Evolutionary conservation across 2,329 filamentous ascomycete genomes (phyloP).

Genomic region (Colletotrichum eleusines): DNA sequence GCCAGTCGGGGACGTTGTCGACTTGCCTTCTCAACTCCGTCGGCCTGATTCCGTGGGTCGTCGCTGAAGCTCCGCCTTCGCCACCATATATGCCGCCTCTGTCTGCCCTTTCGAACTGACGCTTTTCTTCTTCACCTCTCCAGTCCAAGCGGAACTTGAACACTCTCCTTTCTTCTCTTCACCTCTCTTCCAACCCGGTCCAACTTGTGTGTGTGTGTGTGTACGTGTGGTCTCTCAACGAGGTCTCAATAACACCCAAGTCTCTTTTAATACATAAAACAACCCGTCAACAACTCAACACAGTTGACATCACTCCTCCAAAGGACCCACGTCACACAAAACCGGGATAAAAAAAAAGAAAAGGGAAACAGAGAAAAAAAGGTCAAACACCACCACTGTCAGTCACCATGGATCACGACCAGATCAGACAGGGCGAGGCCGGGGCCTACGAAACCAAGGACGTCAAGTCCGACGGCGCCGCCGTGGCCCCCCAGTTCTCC

Average conservation of each 20-base stretch:
- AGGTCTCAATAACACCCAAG: too few relatives aligned
- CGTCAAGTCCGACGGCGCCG: constrained; percentile 36
- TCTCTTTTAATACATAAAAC: background rate
- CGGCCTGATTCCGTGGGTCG: constrained; percentile 39
- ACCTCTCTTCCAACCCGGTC: constrained; percentile 26
- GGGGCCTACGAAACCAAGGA: constrained; percentile 32
- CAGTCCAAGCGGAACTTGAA: constrained; percentile 30
- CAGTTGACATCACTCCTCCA: constrained; percentile 5
- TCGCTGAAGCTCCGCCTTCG: constrained; percentile 36
- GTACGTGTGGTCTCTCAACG: background rate
- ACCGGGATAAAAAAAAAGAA: background rate
- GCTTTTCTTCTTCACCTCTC: background rate
- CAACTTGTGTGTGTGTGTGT: constrained; percentile 9
- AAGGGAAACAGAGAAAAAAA: background rate
- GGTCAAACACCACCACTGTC: background rate
- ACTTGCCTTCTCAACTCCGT: constrained; percentile 17
- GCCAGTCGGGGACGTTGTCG: background rate
- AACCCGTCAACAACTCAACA: background rate
- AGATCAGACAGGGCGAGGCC: constrained; percentile 25
- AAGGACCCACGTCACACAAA: constrained; percentile 24
- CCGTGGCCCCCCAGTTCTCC: constrained; percentile 39
- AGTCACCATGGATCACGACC: constrained; percentile 39
- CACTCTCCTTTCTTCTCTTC: constrained; percentile 7
- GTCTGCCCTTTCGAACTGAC: constrained; percentile 21
- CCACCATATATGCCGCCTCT: constrained; percentile 39